Base-by-base conservation (phyloP, 805 yeast genomes). In the Cyberlindnera americana region DNA sequence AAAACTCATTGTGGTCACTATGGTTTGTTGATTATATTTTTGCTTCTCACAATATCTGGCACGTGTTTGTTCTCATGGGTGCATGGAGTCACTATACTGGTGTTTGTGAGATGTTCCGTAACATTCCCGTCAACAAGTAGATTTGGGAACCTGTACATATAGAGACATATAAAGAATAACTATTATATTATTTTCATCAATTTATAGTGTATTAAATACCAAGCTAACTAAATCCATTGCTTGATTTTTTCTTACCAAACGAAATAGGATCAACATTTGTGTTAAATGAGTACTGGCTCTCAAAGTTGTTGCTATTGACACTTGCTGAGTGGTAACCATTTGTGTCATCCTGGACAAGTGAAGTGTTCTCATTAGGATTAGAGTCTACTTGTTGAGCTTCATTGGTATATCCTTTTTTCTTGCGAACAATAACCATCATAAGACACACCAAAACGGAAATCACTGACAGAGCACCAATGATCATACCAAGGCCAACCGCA, bases 11-110 rank as follows among this genome's bases (percentile, higher is more conserved):
- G 38, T 52, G 63, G 25, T 78, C 88, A 1, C 59, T 84, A 16
- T 91, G 83, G 91, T 89, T 96, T 91, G 81, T 81, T 13, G 93
- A 85, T 52, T 84, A 83, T 59, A 60, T 75, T 19, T 69, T 81
- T 38, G 73, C 78, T 29, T 86, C 96, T 26, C 99, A 91, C 61
- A 90, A 89, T 54, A 68, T 91, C 22, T 91, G 99, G 99, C 99
- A 91, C 64, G 59, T 88, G 11, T 87, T 84, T 57, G 99, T 93
- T 22, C 74, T 93, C 14, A 70, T 84, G 19, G 99, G 99, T 3
- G 79, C 88, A n/a, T 61, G 84, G 29, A 95, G 95, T 23, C 98
- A 91, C 61, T 93, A 90, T 62, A 69, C 70, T 40, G 91, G 95
- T 12, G 67, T 88, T 27, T 66, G 87, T 46, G 80, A 77, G 41